Evolutionary conservation across 441 rosid species (phyloP), one percentile per base, ranked within the genome.

Genomic region (Kokia cookei): DNA sequence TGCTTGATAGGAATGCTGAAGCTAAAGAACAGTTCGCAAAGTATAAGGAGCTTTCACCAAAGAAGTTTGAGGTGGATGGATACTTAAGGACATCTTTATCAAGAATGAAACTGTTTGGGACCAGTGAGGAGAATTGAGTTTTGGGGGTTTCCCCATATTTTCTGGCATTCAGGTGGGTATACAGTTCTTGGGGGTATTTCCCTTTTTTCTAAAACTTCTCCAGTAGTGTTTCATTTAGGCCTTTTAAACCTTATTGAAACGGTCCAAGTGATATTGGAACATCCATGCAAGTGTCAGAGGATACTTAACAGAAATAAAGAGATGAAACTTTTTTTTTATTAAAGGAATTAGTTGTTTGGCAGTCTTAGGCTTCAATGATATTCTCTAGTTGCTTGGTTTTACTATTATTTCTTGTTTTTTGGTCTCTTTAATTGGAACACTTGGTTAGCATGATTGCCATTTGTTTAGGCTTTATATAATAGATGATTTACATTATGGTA

Each of bases 11-110:
- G 81, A 87, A 93, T 55, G 92, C 53, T 29, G 99, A 93, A 83
- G 98, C 99, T 4, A 89, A 82, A 77, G 89, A 90, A 68, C 87
- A 87, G 82, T 93, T 95, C 57, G 90, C 90, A 0, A 91, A 95
- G 83, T 93, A 93, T 68, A 82, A 89, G 14, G 83, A 85, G 72
- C 94, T 91, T 40, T 91, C 94, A 5, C 98, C 97, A 0, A 90
- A 78, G 86, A 91, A 86, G 62, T 87, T 82, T 78, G 93, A 91
- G 76, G 99, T 93, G 1, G 96, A 92, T 55, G 97, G 93, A 27
- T 93, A 86, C 65, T 74, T 92, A 82, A 86, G 91, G 82, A 85
- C 89, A 10, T 84, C 96, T 7, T 82, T 88, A 54, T 90, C 99
- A 9, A 85, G 80, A 73, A 88, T 88, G 90, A 95, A 86, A 86